Conservation (phyloP, 345 rosid species). For the Aurinia saxatilis region DNA sequence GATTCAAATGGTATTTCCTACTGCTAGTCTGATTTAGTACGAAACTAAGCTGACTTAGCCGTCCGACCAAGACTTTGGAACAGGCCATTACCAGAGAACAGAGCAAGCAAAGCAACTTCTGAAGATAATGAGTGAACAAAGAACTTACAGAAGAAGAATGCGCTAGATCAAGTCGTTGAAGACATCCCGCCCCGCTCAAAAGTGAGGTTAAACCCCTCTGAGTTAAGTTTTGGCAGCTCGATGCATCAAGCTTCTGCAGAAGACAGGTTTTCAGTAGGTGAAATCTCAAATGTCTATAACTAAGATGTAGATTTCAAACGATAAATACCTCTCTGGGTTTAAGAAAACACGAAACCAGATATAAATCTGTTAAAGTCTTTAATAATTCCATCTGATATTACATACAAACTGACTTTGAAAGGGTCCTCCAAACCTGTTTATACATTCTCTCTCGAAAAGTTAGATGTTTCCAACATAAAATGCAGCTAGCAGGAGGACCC, state of each 20-base stretch:
- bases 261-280: background rate
- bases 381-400: background rate
- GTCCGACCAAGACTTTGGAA: background rate
- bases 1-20: too few relatives aligned
- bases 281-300: background rate
- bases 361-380: background rate
- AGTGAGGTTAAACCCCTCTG: slow-evolving; percentile 34
- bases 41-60: background rate
- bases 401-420: background rate
- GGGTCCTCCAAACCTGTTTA: slow-evolving; percentile 7
- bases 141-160: slow-evolving; percentile 37
- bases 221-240: slow-evolving; percentile 43
- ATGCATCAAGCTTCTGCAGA: slow-evolving; percentile 35
- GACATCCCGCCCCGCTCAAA: slow-evolving; percentile 27
- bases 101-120: background rate
- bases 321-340: background rate
- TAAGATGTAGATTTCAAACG: background rate
- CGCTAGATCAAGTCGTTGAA: slow-evolving; percentile 32
- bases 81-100: slow-evolving; percentile 13
- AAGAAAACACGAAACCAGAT: background rate
- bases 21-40: background rate
- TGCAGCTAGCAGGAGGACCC: slow-evolving; percentile 8
- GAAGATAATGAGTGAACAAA: background rate
- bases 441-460: slow-evolving; percentile 8
- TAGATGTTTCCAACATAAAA: slow-evolving; percentile 2